Base-by-base conservation (phyloP, 768 basidiomycete species). In the Hemileccinum rubropunctum region DNA sequence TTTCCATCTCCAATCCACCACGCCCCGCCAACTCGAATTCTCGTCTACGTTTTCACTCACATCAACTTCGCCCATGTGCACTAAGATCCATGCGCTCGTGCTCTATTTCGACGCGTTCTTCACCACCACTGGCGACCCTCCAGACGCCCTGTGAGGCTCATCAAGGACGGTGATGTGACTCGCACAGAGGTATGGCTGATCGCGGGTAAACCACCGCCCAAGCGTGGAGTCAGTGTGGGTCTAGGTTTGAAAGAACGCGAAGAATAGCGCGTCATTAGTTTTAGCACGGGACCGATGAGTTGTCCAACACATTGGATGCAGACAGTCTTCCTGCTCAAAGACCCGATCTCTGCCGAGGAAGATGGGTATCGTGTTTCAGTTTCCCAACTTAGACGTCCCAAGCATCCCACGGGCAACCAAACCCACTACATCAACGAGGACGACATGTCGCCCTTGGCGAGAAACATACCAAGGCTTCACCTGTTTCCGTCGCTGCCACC, bases 31-130 rank as follows among this genome's bases (percentile, higher is more conserved):
- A 48, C 83, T 95, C 37, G 83, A 91, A 54, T 98, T 98, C 69
- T 69, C 79, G 6, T 79, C 90, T 0, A 65, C 84, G 0, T 98
- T 98, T 72, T 76, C 73, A 2, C 78, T 98, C 34, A 67, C 75
- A 17, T 81, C 84, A 4, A 84, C 78, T 1, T 73, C 77, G 2
- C 71, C 75, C 11, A 79, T 78, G 53, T 77, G 82, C 30, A 80
- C 78, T 4, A 86, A 86, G 62, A 75, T 89, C 37, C 83, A 83
- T 62, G 77, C 89, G 6, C 84, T 98, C 71, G 76, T 97, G 21
- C 81, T 94, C 15, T 95, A 95, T 72, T 98, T 98, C 61, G 95
- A 98, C 70, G 87, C 88, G 0, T 98, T 94, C 76, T 98, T 98
- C 76, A 83, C 82, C 1, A 66, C 73, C 53, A 37, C 74, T 68